phyloP scores from a whole-genome alignment of 1,139 yeast species.

The Kurtzmaniella quercitrusa region DNA sequence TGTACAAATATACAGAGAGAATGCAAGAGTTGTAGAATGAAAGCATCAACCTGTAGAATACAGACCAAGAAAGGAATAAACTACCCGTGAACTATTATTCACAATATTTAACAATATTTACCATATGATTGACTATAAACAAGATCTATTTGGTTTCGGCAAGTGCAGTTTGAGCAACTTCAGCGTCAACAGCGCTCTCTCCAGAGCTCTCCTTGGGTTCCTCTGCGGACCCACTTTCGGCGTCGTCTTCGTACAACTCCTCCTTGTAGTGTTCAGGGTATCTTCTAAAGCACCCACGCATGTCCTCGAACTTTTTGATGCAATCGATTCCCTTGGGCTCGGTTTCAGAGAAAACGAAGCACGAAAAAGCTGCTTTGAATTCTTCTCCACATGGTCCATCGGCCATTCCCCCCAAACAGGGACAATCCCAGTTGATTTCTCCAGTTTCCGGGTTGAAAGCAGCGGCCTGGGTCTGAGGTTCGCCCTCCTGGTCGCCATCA shows the following conservation, averaged over 20 bases:
- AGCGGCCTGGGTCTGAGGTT: slow-evolving; percentile 41
- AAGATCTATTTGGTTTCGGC: slow-evolving; percentile 1
- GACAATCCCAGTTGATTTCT: slow-evolving; percentile 99
- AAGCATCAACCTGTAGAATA: too few relatives aligned
- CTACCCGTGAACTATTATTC: too few relatives aligned
- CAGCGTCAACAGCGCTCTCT: not conserved
- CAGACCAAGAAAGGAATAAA: too few relatives aligned
- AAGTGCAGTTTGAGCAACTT: not conserved
- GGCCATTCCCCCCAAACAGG: slow-evolving; percentile 99
- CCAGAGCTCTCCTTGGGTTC: too few relatives aligned
- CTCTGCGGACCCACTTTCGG: slow-evolving; percentile 1
- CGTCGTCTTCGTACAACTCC: slow-evolving; percentile 74
- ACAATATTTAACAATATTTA: too few relatives aligned
- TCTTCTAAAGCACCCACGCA: slow-evolving; percentile 93
- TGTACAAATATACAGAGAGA: not conserved
- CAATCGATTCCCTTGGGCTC: slow-evolving; percentile 98
- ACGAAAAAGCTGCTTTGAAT: slow-evolving; percentile 92
- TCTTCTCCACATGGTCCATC: slow-evolving; percentile 98
- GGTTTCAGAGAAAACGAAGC: slow-evolving; percentile 90
- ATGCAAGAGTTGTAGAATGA: too few relatives aligned
- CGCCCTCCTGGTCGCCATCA: slow-evolving; percentile 11
- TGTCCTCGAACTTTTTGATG: slow-evolving; percentile 81
- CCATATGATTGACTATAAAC: not conserved
- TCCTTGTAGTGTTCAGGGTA: slow-evolving; percentile 95
- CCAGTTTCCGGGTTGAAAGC: slow-evolving; percentile 98